Conservation (phyloP, 768 basidiomycete species). For the Boletales sp. region DNA sequence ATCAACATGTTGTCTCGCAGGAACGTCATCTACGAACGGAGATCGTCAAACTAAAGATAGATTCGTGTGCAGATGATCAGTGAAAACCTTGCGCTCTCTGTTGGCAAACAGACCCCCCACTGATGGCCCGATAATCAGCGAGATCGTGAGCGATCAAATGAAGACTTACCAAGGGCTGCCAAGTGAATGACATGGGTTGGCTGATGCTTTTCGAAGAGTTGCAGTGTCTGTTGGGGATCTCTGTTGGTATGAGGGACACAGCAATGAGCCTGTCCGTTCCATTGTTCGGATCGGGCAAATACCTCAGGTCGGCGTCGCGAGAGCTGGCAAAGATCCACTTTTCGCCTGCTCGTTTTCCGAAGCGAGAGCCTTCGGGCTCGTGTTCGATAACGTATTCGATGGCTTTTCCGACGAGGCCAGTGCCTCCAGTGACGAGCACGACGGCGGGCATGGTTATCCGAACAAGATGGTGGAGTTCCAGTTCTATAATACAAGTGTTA, state of each 20-base stretch:
- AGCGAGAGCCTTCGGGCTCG: conserved; percentile 74
- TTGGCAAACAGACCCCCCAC: conserved; percentile 96
- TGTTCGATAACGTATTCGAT: conserved; percentile 75
- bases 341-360: conserved; percentile 73
- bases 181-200: conserved; percentile 97
- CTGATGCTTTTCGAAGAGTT: conserved; percentile 85
- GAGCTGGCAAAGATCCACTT: conserved; percentile 83
- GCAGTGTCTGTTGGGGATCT: conserved; percentile 62
- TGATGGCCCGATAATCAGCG: conserved; percentile 26
- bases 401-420: conserved; percentile 84
- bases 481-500: no score
- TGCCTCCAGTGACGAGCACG: conserved; percentile 80
- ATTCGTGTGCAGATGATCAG: background rate
- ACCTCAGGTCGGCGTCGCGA: conserved; percentile 85
- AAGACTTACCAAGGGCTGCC: conserved; percentile 77
- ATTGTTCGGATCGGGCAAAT: conserved; percentile 4
- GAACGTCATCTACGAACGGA: conserved; percentile 66
- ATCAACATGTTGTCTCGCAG: conserved; percentile 92
- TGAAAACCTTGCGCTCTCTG: conserved; percentile 83
- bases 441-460: conserved; percentile 35
- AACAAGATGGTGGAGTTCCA: no score
- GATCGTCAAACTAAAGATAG: background rate
- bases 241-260: conserved; percentile 35
- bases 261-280: conserved; percentile 1
- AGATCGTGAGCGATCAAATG: background rate